phyloP scores from a whole-genome alignment of 352 stramenopile genomes.

The Phytophthora pseudosyringae region DNA sequence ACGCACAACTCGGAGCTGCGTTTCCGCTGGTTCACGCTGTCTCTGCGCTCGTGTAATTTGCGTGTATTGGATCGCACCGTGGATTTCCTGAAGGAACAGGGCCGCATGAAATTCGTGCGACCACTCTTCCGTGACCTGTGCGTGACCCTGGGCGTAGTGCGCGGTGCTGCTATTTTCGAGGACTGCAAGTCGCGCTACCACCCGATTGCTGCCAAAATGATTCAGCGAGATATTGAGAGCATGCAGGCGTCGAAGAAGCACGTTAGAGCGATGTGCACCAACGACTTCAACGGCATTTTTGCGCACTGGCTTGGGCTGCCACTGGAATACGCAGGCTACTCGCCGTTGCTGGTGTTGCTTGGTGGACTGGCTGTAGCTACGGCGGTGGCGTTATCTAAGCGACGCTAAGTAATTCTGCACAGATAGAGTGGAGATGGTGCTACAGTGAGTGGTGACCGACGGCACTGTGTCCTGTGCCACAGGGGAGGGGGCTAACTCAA shows the following conservation, averaged over 20 bases:
- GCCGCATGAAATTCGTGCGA: constrained; percentile 75
- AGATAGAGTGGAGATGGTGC: constrained; percentile 5
- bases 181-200: constrained; percentile 66
- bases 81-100: constrained; percentile 62
- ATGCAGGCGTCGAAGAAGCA: constrained; percentile 18
- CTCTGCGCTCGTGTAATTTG: constrained; percentile 48
- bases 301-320: constrained; percentile 39
- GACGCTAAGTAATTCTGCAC: constrained; percentile 19
- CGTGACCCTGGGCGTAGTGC: constrained; percentile 25
- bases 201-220: constrained; percentile 72
- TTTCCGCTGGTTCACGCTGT: constrained; percentile 70
- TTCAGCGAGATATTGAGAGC: constrained; percentile 53
- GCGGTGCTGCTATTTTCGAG: constrained; percentile 35
- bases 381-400: constrained; percentile 32
- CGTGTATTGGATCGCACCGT: constrained; percentile 43
- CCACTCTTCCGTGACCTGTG: constrained; percentile 67
- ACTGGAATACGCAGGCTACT: constrained; percentile 38
- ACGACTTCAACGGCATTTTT: constrained; percentile 33
- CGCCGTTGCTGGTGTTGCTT: constrained; percentile 31
- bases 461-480: background rate
- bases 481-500: background rate
- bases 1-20: constrained; percentile 69
- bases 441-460: constrained; percentile 2
- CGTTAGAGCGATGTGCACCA: constrained; percentile 9
- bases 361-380: constrained; percentile 23